phyloP scores from a whole-genome alignment of 257 asterid genomes.

The Anisodus tanguticus region DNA sequence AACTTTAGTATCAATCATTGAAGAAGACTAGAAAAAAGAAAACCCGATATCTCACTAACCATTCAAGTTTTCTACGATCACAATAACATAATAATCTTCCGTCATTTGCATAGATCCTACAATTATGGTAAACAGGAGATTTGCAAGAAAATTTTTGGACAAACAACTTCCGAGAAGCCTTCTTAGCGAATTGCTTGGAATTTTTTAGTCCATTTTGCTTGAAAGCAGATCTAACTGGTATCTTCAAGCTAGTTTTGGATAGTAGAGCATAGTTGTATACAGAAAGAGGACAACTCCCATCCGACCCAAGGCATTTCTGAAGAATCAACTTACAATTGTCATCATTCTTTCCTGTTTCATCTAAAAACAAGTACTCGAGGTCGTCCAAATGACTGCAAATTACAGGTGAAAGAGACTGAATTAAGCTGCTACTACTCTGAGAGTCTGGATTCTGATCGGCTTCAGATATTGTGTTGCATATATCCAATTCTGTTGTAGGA shows the following conservation, averaged over 20 bases:
- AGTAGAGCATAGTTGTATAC: slow-evolving; percentile 68
- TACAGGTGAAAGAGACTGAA: slow-evolving; percentile 73
- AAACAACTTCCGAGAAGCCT: slow-evolving; percentile 73
- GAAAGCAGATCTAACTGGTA: slow-evolving; percentile 50
- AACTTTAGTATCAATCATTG: neutral
- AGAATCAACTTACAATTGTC: slow-evolving; percentile 54
- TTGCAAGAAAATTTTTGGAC: slow-evolving; percentile 96
- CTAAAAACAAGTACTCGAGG: slow-evolving; percentile 58
- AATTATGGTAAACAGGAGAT: slow-evolving; percentile 95
- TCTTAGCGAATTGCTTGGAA: slow-evolving; percentile 61
- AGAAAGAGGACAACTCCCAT: slow-evolving; percentile 85
- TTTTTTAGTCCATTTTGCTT: slow-evolving; percentile 55
- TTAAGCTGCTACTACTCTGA: slow-evolving; percentile 31
- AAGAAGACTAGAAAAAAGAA: slow-evolving; percentile 2
- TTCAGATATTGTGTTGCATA: slow-evolving; percentile 54
- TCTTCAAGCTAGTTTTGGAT: slow-evolving; percentile 62
- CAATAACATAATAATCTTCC: slow-evolving; percentile 91
- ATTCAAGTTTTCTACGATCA: slow-evolving; percentile 89
- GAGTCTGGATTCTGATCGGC: slow-evolving; percentile 67
- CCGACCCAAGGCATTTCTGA: slow-evolving; percentile 63
- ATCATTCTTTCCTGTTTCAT: slow-evolving; percentile 45
- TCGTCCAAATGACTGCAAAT: slow-evolving; percentile 63
- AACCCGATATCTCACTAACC: slow-evolving; percentile 52
- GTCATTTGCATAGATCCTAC: slow-evolving; percentile 92
- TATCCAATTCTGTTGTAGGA: slow-evolving; percentile 23